These are phyloP conservation scores for Strobilomyces echinocephalus DNA, from an alignment of 768 basidiomycete genomes.

Conservation along the genomic window DNA sequence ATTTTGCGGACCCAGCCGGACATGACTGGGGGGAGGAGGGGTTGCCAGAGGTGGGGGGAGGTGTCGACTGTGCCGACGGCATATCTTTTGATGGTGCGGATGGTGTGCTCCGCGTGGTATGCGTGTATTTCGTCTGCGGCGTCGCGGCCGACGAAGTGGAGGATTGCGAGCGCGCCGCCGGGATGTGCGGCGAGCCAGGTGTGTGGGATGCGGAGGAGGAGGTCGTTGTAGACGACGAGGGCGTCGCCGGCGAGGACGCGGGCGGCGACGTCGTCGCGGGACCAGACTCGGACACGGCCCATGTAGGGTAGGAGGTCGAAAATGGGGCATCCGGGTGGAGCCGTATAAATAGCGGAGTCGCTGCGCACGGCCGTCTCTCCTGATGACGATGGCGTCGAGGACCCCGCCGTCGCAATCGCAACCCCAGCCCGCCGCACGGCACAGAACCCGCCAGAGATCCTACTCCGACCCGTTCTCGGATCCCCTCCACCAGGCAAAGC, in stretches of 20 bases:
- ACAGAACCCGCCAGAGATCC: conserved; percentile 39
- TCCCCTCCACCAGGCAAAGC: conserved; percentile 26
- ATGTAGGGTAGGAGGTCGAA: conserved; percentile 26
- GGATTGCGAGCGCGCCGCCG: conserved; percentile 81
- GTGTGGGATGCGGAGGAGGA: conserved; percentile 60
- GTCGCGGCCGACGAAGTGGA: conserved; percentile 94
- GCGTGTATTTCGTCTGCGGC: conserved; percentile 93
- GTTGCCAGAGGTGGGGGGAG: conserved; percentile 55
- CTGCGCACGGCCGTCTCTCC: not conserved
- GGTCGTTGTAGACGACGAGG: conserved; percentile 68
- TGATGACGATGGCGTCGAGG: no score
- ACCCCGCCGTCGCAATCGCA: conserved; percentile 7
- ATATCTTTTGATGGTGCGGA: conserved; percentile 39
- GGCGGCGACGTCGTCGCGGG: conserved; percentile 55
- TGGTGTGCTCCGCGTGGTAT: conserved; percentile 59
- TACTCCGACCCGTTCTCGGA: conserved; percentile 55
- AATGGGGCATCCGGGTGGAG: not conserved
- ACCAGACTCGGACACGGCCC: conserved; percentile 26
- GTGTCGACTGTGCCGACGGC: conserved; percentile 63
- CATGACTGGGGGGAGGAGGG: conserved; percentile 82
- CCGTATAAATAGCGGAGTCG: conserved; percentile 25
- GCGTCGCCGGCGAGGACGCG: conserved; percentile 72
- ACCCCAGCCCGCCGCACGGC: conserved; percentile 19
- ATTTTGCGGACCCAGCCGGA: conserved; percentile 73
- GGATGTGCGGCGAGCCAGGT: conserved; percentile 86